These are phyloP conservation scores for Puccinia triticina DNA, from an alignment of 1,284 basidiomycete species.

Conservation along the genomic window DNA sequence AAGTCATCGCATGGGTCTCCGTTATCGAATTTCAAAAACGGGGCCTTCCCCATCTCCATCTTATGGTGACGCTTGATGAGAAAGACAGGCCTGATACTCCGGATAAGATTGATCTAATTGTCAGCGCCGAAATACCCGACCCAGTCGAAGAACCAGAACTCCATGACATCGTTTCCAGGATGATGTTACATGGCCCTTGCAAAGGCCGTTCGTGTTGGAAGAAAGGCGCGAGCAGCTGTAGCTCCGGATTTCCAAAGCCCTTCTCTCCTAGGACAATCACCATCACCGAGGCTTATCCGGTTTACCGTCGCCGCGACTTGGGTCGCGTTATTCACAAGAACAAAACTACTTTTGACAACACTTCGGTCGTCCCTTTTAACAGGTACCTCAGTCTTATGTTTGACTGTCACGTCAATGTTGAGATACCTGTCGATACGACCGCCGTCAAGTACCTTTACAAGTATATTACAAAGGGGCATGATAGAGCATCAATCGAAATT, in stretches of 20 bases:
- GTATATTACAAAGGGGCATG: background rate
- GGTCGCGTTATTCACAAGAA: background rate
- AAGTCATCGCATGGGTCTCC: background rate
- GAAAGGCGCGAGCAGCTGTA: background rate
- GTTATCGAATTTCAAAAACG: slow-evolving; percentile 27
- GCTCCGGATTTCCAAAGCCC: background rate
- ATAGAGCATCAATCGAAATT: background rate
- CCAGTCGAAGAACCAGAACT: background rate
- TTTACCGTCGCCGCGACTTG: no score
- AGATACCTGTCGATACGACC: background rate
- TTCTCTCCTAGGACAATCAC: background rate
- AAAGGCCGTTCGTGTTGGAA: background rate
- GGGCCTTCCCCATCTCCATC: no score
- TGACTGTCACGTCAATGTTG: no score
- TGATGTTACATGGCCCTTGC: slow-evolving; percentile 23
- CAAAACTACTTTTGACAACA: background rate
- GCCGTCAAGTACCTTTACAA: background rate
- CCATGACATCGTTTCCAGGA: background rate
- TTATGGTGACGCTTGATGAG: no score
- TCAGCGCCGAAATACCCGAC: slow-evolving; percentile 3
- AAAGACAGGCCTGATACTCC: no score
- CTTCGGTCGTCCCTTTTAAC: no score
- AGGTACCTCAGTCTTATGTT: no score
- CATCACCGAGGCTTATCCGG: background rate
- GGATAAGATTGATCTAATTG: background rate